Evolutionary conservation across 495 filamentous ascomycete genomes (phyloP).

Genomic region (Letharia columbiana): DNA sequence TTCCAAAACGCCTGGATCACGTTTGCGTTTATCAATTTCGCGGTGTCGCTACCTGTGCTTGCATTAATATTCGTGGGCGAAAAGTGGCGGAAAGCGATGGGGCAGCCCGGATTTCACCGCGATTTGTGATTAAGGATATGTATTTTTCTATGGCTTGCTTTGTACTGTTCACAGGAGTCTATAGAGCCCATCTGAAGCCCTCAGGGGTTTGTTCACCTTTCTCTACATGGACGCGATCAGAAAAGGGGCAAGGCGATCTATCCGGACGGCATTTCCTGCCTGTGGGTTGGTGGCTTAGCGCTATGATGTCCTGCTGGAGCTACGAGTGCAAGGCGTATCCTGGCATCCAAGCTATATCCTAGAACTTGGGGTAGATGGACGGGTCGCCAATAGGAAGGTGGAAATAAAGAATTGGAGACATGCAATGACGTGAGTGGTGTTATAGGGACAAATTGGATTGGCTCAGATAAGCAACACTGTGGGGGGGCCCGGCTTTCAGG

Average conservation of each 20-base stretch:
- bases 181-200: not conserved
- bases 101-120: slow-evolving; percentile 7
- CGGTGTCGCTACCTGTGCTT: slow-evolving; percentile 15
- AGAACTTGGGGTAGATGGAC: too few species aligned
- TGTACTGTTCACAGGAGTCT: not conserved
- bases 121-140: not conserved
- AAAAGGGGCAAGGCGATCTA: not conserved
- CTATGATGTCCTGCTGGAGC: not conserved
- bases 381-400: too few species aligned
- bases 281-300: not conserved
- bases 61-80: slow-evolving; percentile 12
- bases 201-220: not conserved
- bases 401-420: too few species aligned
- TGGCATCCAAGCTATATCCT: too few species aligned
- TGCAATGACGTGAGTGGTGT: too few species aligned
- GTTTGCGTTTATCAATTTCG: slow-evolving; percentile 21
- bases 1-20: slow-evolving; percentile 23
- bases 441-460: too few species aligned
- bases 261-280: not conserved
- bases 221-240: too few species aligned
- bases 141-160: too few species aligned
- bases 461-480: too few species aligned
- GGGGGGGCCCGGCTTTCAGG: too few species aligned
- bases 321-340: too few species aligned
- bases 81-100: slow-evolving; percentile 14